Evolutionary conservation across 1,139 yeast species (phyloP), one percentile per base, ranked within the genome.

Genomic region (Pichia sp.): DNA sequence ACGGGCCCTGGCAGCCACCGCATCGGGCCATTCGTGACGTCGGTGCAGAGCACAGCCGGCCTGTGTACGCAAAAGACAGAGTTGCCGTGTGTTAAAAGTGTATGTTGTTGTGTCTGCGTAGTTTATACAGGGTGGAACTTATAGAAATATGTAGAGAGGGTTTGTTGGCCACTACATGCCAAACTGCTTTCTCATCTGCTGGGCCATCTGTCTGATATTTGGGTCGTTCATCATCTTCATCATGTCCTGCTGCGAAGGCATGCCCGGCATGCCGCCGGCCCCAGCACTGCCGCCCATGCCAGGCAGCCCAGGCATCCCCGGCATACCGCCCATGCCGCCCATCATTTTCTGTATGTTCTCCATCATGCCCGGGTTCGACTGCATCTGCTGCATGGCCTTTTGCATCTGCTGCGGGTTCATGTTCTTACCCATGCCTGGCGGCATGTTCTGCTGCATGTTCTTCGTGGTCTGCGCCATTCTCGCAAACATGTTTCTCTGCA

Each of bases 401-500:
- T 79, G 80, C 82, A 81, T 79, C 61, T 79, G 78, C 61, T 74
- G 74, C 27, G 83, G 83, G 60, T 75, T 67, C 71, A 76, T 73
- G 72, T 67, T 77, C 67, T 73, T 74, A 16, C 79, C 79, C 33
- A 55, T 53, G 4, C 60, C 61, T 4, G 54, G 54, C 6, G 59
- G 59, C 51, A 56, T 41, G 14, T 51, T 55, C n/a, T 53, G 55
- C 48, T 63, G 64, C 80, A 77, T 75, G 55, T 69, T 73, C 71
- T 83, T 81, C 7, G 88, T 83, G 61, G 83, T 81, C 63, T 80
- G 80, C 3, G 97, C 98, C 95, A 93, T 90, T 52, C 85, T 78
- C 2, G 96, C 92, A 96, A 93, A 91, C 87, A 91, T 87, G 70
- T 88, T 82, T 69, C 90, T 97, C 73, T 93, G 99, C 73, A 85